These are phyloP conservation scores for Umbelopsis ramanniana DNA, from an alignment of 192 early-diverging fungal genomes.

Conservation along the genomic window DNA sequence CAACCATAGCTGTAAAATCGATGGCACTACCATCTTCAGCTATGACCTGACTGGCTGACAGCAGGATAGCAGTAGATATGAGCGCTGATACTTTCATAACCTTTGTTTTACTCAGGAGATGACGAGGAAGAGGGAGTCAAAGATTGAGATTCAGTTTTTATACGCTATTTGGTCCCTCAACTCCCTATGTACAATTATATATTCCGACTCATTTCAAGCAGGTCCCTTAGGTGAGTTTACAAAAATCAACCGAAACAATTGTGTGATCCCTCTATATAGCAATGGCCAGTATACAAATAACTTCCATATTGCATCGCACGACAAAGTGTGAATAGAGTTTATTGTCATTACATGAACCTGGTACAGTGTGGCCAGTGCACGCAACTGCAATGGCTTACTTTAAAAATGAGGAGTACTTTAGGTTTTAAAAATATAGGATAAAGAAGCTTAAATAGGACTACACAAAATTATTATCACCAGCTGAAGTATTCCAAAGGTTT, in stretches of 20 bases:
- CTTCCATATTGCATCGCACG: too few species aligned
- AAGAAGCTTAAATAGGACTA: neutral
- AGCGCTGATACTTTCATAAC: neutral
- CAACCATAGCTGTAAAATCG: constrained; percentile 9
- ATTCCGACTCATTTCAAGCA: too few species aligned
- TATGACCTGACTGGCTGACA: neutral
- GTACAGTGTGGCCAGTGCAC: neutral
- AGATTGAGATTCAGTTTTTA: neutral
- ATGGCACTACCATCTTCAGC: neutral
- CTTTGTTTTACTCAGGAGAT: neutral
- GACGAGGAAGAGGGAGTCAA: too few species aligned
- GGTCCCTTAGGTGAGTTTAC: too few species aligned
- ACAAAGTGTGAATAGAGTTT: neutral
- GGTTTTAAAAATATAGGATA: neutral
- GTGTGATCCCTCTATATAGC: too few species aligned
- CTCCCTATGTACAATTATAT: neutral
- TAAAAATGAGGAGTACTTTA: neutral
- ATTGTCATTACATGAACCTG: neutral
- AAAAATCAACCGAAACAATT: too few species aligned
- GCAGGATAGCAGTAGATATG: neutral
- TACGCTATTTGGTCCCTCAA: neutral
- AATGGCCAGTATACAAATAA: too few species aligned
- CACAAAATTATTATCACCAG: neutral
- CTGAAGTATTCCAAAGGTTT: too few species aligned
- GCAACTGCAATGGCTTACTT: neutral